These are phyloP conservation scores for Lodderomyces pseudojiufengensis DNA, from an alignment of 1,139 yeast species.

Conservation along the genomic window DNA sequence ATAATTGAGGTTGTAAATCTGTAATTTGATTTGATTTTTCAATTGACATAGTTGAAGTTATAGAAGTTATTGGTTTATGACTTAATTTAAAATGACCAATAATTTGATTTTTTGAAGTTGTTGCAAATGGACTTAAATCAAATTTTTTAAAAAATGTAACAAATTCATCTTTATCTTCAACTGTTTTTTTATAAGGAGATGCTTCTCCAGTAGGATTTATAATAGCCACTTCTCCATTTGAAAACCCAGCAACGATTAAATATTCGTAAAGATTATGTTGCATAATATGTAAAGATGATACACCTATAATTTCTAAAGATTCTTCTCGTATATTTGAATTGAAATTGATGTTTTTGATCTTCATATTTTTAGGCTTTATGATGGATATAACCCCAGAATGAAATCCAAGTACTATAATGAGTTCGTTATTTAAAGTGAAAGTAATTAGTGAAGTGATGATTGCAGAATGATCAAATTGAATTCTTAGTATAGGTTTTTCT, in stretches of 20 bases:
- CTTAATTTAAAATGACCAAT: slow-evolving; percentile 62
- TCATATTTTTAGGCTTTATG: slow-evolving; percentile 27
- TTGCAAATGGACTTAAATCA: slow-evolving; percentile 31
- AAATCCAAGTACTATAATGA: slow-evolving; percentile 34
- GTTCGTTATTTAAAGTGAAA: slow-evolving; percentile 20
- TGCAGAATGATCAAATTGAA: slow-evolving; percentile 25
- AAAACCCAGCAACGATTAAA: slow-evolving; percentile 35
- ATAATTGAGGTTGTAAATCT: slow-evolving; percentile 39
- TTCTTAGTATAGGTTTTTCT: slow-evolving; percentile 34
- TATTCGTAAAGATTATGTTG: slow-evolving; percentile 29
- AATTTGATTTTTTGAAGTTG: slow-evolving; percentile 9
- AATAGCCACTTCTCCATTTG: slow-evolving; percentile 41
- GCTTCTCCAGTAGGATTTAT: slow-evolving; percentile 24
- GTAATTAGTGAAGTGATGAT: slow-evolving; percentile 31
- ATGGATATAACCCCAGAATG: slow-evolving; percentile 34
- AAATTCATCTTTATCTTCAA: slow-evolving; percentile 32
- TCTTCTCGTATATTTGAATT: slow-evolving; percentile 13
- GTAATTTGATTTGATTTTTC: slow-evolving; percentile 7
- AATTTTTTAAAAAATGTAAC: slow-evolving; percentile 39
- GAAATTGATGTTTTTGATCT: slow-evolving; percentile 27
- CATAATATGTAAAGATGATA: slow-evolving; percentile 34
- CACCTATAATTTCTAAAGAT: slow-evolving; percentile 17
- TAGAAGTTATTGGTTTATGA: slow-evolving; percentile 47
- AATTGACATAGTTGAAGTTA: slow-evolving; percentile 24
- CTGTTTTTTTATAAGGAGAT: slow-evolving; percentile 22